Evolutionary conservation across 768 basidiomycete genomes (phyloP), one percentile per base, ranked within the genome.

Genomic region (Paxillus rubicundulus): DNA sequence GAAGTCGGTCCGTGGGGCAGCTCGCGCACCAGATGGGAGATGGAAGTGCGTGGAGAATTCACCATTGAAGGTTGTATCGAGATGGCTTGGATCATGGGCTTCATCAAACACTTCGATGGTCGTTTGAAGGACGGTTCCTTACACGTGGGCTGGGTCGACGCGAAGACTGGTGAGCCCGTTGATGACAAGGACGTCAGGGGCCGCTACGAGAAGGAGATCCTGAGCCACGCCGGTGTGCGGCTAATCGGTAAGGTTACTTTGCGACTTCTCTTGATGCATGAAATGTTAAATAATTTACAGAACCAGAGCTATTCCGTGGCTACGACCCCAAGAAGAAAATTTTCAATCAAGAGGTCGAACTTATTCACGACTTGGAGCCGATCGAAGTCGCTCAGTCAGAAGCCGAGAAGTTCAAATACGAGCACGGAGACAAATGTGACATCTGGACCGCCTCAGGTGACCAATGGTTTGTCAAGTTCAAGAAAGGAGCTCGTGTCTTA

Each of bases 41-140:
- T 99, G 94, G 97, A 99, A 68, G 95, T 94, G 42, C 81, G 85
- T 42, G 96, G 97, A n/a, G 86, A 96, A 65, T 88, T 98, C 71
- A 94, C 95, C 2, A 95, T 98, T 61, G 89, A 97, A 70, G 97
- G 97, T 17, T 92, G 92, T 64, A 97, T 99, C 64, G 97, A 99
- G 75, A 96, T 99, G 90, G 95, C 96, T 3, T 99, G 96, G 95
- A 86, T 98, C 72, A 98, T 95, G 92, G 96, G 97, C 38, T 84
- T 82, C 74, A 97, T 98, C 82, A 97, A 95, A 71, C 94, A 99
- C 77, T 96, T 98, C 71, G 92, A 99, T 60, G 97, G 97, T 16
- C 93, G 93, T 52, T 81, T 98, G 60, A 94, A 96, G 74, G 84
- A 89, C 60, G 93, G 92, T 40, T 82, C 89, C 30, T 78, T 96